These are phyloP conservation scores for Strobilomyces echinocephalus DNA, from an alignment of 768 basidiomycete genomes.

Conservation along the genomic window DNA sequence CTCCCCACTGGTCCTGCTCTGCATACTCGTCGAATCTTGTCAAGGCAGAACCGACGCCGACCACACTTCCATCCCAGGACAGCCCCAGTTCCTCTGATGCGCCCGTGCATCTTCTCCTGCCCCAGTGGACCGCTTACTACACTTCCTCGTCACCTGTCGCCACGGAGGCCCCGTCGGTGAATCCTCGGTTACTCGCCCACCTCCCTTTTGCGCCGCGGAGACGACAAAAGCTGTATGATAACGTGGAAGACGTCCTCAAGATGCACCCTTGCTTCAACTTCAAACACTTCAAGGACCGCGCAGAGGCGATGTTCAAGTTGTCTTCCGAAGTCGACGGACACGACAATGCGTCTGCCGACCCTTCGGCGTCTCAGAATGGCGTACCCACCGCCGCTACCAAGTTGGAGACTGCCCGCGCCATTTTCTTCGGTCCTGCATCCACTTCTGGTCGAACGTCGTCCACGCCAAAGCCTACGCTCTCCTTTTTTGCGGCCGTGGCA, in stretches of 20 bases:
- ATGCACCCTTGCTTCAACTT: conserved; percentile 50
- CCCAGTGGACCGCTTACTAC: conserved; percentile 18
- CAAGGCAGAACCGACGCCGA: conserved; percentile 34
- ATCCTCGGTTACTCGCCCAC: conserved; percentile 33
- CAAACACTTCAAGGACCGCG: conserved; percentile 41
- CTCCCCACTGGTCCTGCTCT: conserved; percentile 13
- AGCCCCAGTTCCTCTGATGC: conserved; percentile 13
- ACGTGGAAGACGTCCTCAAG: conserved; percentile 39
- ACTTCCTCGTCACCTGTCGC: conserved; percentile 21
- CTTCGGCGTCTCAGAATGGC: conserved; percentile 25
- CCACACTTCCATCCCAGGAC: conserved; percentile 24
- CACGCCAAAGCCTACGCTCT: conserved; percentile 22
- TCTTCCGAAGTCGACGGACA: conserved; percentile 29
- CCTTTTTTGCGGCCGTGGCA: conserved; percentile 56
- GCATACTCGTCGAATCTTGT: conserved; percentile 18
- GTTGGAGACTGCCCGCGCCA: conserved; percentile 27
- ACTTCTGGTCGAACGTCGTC: conserved; percentile 8
- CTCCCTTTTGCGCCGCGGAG: conserved; percentile 37
- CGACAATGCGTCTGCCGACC: conserved; percentile 11
- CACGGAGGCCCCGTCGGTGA: conserved; percentile 32
- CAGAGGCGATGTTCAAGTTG: conserved; percentile 43
- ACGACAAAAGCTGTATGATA: conserved; percentile 36
- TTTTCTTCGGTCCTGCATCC: conserved; percentile 26
- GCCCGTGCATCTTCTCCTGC: conserved; percentile 21
- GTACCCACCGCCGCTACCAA: conserved; percentile 17